Base-by-base conservation (phyloP, 495 filamentous ascomycete genomes). In the Immersiella caudata region DNA sequence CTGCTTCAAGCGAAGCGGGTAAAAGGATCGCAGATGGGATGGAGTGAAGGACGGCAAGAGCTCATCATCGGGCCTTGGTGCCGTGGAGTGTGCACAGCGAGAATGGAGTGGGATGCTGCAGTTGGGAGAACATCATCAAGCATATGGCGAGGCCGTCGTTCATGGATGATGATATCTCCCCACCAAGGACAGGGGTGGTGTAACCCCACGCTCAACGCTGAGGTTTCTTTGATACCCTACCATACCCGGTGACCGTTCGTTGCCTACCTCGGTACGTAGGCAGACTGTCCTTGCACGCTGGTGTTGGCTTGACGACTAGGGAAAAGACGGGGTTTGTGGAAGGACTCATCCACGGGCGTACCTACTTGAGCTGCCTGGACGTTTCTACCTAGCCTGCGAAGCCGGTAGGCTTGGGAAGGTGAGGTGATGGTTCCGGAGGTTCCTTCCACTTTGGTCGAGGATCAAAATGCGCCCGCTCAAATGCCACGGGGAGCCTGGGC, bases 1-100 rank as follows among this genome's bases (percentile, higher is more conserved):
- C 25, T 25, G 26, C 24, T 46, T 62, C 58, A 62, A 56, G 65
- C 57, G 65, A 67, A 58, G 59, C 66, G 66, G 66, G 62, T 67
- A 67, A 67, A 67, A 50, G 52, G 59, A 67, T 40, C 36, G 27
- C 36, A 46, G 36, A 20, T 46, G 67, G 66, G 59, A 52, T 68
- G 66, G 66, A 54, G 66, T 22, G 66, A 60, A 59, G 54, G 12
- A 64, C 46, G 66, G 66, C 59, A 62, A 49, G 49, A 62, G 59
- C 60, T 58, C 35, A n/a, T 8, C 4, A 25, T 21, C 29, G 20
- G 33, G 33, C 36, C 60, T 50, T 11, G 29, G 21, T 57, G 63
- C 51, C 27, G 33, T 58, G 11, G 29, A 49, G 26, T 50, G 9
- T 64, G 46, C 22, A 50, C 20, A 9, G 20, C 16, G 25, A 21